Conservation (phyloP, 352 stramenopile genomes). For the Phytophthora pisi region DNA sequence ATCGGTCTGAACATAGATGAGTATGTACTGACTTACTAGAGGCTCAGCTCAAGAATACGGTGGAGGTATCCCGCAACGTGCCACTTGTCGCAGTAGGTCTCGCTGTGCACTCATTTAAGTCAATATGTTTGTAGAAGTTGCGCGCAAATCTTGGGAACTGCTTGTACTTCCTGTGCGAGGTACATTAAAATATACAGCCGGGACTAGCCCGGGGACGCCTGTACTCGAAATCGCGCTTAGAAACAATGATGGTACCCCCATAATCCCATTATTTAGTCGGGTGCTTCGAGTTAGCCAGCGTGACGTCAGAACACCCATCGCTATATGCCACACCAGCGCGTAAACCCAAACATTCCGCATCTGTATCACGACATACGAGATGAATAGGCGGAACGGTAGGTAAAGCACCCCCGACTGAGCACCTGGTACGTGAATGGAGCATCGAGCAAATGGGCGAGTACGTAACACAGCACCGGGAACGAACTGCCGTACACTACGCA, state of each 20-base stretch:
- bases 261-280: conserved; percentile 12
- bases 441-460: conserved; percentile 45
- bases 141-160: too few species aligned
- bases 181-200: too few species aligned
- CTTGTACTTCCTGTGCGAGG: too few species aligned
- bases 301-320: conserved; percentile 14
- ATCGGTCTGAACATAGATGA: too few species aligned
- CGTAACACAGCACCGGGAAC: conserved; percentile 47
- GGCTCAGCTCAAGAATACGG: too few species aligned
- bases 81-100: too few species aligned
- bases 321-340: conserved; percentile 26
- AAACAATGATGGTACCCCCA: conserved; percentile 14
- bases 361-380: conserved; percentile 33
- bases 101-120: too few species aligned
- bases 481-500: conserved; percentile 46
- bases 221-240: conserved; percentile 36
- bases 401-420: conserved; percentile 18
- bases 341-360: conserved; percentile 48
- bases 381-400: conserved; percentile 20
- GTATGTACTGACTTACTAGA: too few species aligned
- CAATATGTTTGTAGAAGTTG: too few species aligned
- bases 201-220: too few species aligned
- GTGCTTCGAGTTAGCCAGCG: conserved; percentile 6
- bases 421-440: conserved; percentile 38
- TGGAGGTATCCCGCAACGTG: too few species aligned